Conservation (phyloP, 805 yeast genomes). For the Saturnispora zaruensis region DNA sequence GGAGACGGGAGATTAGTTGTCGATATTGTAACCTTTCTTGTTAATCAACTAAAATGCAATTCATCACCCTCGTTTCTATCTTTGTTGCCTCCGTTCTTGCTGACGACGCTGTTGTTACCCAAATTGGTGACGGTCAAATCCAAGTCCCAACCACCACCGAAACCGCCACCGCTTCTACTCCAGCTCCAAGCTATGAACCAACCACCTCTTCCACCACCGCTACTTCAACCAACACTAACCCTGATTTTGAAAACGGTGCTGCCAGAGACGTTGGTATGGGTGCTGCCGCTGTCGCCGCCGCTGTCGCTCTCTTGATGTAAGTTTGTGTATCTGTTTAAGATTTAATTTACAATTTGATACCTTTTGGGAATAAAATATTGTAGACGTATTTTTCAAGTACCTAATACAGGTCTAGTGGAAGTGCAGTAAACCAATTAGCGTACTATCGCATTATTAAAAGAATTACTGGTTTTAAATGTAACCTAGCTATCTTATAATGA, state of each 20-base stretch:
- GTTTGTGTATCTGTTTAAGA: neutral
- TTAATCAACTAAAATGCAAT: too few species aligned
- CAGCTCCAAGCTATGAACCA: conserved; percentile 41
- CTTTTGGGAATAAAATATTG: too few species aligned
- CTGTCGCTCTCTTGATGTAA: conserved; percentile 24
- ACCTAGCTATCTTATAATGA: too few species aligned
- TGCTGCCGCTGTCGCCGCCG: conserved; percentile 24
- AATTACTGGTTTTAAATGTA: too few species aligned
- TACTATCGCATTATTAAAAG: too few species aligned
- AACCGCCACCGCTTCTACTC: conserved; percentile 16
- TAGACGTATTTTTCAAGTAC: too few species aligned
- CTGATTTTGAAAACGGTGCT: conserved; percentile 19
- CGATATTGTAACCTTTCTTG: too few species aligned
- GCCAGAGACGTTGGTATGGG: conserved; percentile 21
- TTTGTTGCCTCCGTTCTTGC: conserved; percentile 22
- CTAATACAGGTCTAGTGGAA: too few species aligned
- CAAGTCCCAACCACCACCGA: conserved; percentile 29
- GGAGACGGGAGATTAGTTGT: neutral
- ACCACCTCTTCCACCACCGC: conserved; percentile 11
- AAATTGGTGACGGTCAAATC: conserved; percentile 55
- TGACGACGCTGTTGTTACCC: conserved; percentile 38
- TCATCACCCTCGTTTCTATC: conserved; percentile 16
- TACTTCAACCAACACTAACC: conserved; percentile 11
- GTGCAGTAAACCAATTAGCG: too few species aligned
- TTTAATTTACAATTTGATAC: neutral